Base-by-base conservation (phyloP, 2,329 filamentous ascomycete species). In the Sporothrix pseudoabietina region DNA sequence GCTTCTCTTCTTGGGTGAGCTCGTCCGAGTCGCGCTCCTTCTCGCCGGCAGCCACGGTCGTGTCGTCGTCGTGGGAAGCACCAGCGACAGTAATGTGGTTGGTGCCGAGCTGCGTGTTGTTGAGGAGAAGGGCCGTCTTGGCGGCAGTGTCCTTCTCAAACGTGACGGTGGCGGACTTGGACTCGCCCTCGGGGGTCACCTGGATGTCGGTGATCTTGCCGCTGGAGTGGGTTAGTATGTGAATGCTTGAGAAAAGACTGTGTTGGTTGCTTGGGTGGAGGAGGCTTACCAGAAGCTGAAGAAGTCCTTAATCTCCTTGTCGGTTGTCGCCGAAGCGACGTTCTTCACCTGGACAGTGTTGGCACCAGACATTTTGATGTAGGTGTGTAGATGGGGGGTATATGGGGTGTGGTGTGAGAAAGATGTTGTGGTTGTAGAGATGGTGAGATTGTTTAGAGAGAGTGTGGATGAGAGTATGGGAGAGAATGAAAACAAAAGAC, bases 121-220 rank as follows among this genome's bases (percentile, higher is more conserved):
- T 95, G 76, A 99, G 91, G 74, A 99, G 92, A 55, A 98, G 92
- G 35, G 96, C 96, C 30, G 96, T 99, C 87, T 97, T 98, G 74
- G 95, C 94, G 69, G 96, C 96, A 16, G 95, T 97, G 82, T 95
- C 91, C 86, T 98, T 98, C 84, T 98, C 96, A 80, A 99, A 99
- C 71, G 90, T 94, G 76, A 99, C 94, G n/a, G 91, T 92, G 73
- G 96, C 96, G 69, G 90, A 90, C 84, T 98, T 94, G 77, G 88
- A 86, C 77, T 91, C 87, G 79, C 89, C 89, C 82, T 83, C 83
- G 49, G 90, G 83, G 39, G 90, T 93, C 79, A 98, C 88, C 74
- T 93, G 90, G 81, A 99, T 87, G 78, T 88, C 88, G 77, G 89
- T 90, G 82, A 99, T 97, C 87, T 98, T 98, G 82, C 96, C 96